These are phyloP conservation scores for Acacia pycnantha DNA, from an alignment of 331 rosid species.

Conservation along the genomic window DNA sequence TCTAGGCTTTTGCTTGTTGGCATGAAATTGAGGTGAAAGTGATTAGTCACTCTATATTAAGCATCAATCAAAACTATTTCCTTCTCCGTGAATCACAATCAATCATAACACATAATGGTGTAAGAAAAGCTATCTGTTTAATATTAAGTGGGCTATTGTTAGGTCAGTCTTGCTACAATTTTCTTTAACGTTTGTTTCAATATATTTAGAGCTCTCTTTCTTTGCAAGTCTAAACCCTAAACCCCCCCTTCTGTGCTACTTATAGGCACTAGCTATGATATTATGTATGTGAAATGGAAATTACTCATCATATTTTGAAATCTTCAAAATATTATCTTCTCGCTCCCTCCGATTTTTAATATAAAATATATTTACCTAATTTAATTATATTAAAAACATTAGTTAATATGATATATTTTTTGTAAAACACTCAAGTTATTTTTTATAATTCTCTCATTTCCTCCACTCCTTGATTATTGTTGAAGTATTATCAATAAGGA, in stretches of 20 bases:
- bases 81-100: background rate
- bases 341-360: too few species aligned
- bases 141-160: background rate
- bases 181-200: background rate
- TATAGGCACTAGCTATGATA: background rate
- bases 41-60: background rate
- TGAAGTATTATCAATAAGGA: too few species aligned
- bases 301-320: background rate
- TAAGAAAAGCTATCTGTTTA: background rate
- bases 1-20: background rate
- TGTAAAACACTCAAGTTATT: too few species aligned
- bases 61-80: background rate
- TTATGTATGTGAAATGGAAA: background rate
- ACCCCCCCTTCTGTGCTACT: background rate
- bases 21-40: background rate
- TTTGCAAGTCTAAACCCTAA: constrained; percentile 13
- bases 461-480: too few species aligned
- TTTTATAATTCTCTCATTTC: accelerated
- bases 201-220: constrained; percentile 26
- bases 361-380: too few species aligned
- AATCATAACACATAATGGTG: background rate
- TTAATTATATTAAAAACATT: too few species aligned
- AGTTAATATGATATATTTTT: too few species aligned
- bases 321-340: too few species aligned
- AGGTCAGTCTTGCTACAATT: background rate